Evolutionary conservation across 805 yeast species (phyloP).

Genomic region (Komagataella pastoris): DNA sequence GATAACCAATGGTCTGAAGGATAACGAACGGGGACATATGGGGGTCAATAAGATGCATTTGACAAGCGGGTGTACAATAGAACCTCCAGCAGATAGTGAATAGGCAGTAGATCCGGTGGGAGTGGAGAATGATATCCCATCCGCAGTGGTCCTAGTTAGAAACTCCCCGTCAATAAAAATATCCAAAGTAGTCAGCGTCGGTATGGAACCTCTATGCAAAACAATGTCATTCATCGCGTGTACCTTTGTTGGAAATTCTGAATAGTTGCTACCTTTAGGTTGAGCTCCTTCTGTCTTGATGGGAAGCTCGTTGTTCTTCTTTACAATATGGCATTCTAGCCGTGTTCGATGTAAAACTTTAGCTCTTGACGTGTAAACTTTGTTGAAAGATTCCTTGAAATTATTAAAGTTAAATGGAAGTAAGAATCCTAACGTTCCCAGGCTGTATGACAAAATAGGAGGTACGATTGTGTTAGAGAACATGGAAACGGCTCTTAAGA

Average conservation of each 20-base stretch:
- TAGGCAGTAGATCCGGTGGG: slow-evolving; percentile 97
- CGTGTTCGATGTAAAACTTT: slow-evolving; percentile 67
- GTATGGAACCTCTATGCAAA: slow-evolving; percentile 78
- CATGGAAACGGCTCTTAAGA: slow-evolving; percentile 67
- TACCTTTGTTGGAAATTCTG: slow-evolving; percentile 18
- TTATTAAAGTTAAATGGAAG: slow-evolving; percentile 73
- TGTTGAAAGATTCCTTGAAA: slow-evolving; percentile 43
- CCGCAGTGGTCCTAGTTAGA: slow-evolving; percentile 83
- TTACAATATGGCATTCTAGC: slow-evolving; percentile 59
- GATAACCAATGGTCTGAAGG: slow-evolving; percentile 78
- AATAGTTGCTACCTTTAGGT: slow-evolving; percentile 2
- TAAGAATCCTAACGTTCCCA: slow-evolving; percentile 85
- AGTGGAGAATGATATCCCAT: slow-evolving; percentile 74
- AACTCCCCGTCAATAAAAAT: slow-evolving; percentile 76
- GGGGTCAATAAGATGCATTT: slow-evolving; percentile 78
- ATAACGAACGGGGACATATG: slow-evolving; percentile 80
- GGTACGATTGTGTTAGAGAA: slow-evolving; percentile 68
- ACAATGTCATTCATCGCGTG: slow-evolving; percentile 92
- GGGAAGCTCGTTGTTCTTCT: slow-evolving; percentile 9
- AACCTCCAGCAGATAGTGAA: slow-evolving; percentile 81
- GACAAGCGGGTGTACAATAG: slow-evolving; percentile 83
- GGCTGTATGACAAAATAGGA: slow-evolving; percentile 76
- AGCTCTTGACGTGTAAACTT: slow-evolving; percentile 56
- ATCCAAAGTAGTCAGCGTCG: slow-evolving; percentile 74
- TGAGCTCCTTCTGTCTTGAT: not conserved